A percentile compares a stretch with the other conserved stretches of the same genome.
Evolutionary conservation across 2,329 filamentous ascomycete genomes (phyloP).

Genomic region (Microdochium bolleyi): DNA sequence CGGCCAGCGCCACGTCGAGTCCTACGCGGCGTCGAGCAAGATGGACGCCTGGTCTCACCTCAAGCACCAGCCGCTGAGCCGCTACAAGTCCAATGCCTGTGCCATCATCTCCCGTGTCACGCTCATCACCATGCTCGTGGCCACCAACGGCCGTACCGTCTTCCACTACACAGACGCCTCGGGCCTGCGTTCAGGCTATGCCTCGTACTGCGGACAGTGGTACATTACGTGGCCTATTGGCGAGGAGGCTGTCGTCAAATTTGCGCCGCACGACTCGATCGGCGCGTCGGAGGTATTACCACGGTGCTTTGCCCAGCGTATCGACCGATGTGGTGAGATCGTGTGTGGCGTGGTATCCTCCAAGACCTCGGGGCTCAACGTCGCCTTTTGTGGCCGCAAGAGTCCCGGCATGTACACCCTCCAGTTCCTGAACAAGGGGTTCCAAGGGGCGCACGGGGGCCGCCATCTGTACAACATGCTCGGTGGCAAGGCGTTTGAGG

Average conservation of each 20-base stretch:
- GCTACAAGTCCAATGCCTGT: slow-evolving; percentile 12
- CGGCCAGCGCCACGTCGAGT: background rate
- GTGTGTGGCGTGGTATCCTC: slow-evolving; percentile 13
- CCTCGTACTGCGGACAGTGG: slow-evolving; percentile 23
- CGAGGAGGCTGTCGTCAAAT: slow-evolving; percentile 15
- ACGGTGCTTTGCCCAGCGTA: slow-evolving; percentile 11
- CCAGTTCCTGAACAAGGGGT: slow-evolving; percentile 14
- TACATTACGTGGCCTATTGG: slow-evolving; percentile 24
- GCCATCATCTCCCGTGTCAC: slow-evolving; percentile 13
- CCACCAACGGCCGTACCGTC: slow-evolving; percentile 18
- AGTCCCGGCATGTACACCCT: slow-evolving; percentile 12
- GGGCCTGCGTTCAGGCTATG: slow-evolving; percentile 21
- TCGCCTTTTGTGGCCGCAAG: slow-evolving; percentile 16
- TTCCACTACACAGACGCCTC: slow-evolving; percentile 21
- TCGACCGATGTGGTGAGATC: slow-evolving; percentile 18
- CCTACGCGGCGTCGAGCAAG: background rate
- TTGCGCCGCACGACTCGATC: slow-evolving; percentile 17
- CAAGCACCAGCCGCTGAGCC: slow-evolving; percentile 7
- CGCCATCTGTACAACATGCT: slow-evolving; percentile 23
- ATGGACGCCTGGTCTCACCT: slow-evolving; percentile 2
- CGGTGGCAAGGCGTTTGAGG: slow-evolving; percentile 18
- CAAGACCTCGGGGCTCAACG: slow-evolving; percentile 7
- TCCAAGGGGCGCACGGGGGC: slow-evolving; percentile 18
- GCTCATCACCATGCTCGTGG: slow-evolving; percentile 13
- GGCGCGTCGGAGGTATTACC: slow-evolving; percentile 15